These are phyloP conservation scores for Dacryopinax spathularia DNA, from an alignment of 768 basidiomycete genomes.

Conservation along the genomic window DNA sequence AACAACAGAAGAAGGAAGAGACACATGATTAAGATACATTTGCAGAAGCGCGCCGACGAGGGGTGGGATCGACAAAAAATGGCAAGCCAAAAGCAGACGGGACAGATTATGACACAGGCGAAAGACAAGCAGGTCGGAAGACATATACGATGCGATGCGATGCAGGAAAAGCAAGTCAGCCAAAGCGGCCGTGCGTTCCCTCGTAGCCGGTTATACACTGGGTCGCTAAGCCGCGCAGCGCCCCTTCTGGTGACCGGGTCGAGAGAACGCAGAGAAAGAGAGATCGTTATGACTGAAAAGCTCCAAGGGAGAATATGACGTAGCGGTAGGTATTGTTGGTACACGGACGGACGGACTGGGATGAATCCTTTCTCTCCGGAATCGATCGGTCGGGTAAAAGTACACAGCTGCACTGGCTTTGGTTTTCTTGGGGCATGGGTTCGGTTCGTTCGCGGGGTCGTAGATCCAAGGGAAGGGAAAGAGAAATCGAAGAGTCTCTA, in stretches of 20 bases:
- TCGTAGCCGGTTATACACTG: neutral
- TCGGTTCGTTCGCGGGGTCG: slow-evolving; percentile 3
- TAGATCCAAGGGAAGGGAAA: neutral
- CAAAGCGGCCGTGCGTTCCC: neutral
- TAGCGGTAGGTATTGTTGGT: neutral
- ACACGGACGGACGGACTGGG: too few species aligned
- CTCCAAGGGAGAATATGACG: slow-evolving; percentile 5
- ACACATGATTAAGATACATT: slow-evolving; percentile 4
- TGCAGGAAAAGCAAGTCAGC: neutral
- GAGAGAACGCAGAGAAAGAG: neutral
- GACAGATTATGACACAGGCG: neutral
- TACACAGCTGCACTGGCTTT: slow-evolving; percentile 3
- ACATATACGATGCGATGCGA: neutral
- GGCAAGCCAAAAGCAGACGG: neutral
- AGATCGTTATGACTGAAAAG: neutral
- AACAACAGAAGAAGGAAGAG: slow-evolving; percentile 2
- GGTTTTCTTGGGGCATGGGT: neutral
- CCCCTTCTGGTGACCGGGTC: too few species aligned
- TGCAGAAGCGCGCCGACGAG: neutral
- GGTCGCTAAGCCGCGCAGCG: too few species aligned
- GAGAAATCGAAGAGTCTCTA: neutral
- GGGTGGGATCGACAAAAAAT: neutral
- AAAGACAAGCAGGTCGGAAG: neutral
- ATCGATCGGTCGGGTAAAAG: neutral
- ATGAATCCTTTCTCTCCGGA: too few species aligned